phyloP scores from a whole-genome alignment of 192 early-diverging fungal species.

The Oehlia diaphana region DNA sequence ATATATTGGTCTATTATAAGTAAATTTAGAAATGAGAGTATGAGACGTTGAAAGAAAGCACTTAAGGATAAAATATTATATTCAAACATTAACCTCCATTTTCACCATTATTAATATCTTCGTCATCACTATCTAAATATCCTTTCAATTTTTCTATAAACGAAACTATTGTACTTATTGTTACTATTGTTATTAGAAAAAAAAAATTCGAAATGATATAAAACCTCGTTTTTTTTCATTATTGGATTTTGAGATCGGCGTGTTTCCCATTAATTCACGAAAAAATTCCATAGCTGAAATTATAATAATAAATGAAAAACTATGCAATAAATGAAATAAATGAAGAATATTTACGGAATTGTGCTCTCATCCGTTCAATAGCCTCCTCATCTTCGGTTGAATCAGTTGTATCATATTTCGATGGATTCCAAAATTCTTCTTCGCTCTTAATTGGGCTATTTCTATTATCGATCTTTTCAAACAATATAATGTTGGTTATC shows the following conservation, averaged over 20 bases:
- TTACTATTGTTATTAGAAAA: neutral
- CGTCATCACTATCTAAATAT: neutral
- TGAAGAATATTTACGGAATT: neutral
- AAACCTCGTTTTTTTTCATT: neutral
- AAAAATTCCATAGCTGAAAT: neutral
- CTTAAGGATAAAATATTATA: neutral
- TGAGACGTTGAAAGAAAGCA: too few species aligned
- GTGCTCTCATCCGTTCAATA: neutral
- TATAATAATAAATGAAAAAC: neutral
- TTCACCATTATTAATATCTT: neutral
- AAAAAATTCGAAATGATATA: neutral
- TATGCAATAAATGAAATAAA: neutral
- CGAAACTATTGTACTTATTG: neutral
- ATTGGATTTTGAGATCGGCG: neutral
- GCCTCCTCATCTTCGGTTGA: neutral
- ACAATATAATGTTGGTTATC: neutral
- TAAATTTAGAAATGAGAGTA: too few species aligned
- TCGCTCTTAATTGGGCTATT: neutral
- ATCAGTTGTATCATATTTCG: neutral
- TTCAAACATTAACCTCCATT: neutral
- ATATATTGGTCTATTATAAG: neutral
- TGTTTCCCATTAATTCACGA: neutral
- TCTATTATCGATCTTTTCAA: neutral
- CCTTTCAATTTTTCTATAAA: constrained; percentile 6
- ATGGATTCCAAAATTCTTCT: constrained; percentile 12